Percentiles rank a stretch among this genome's conserved stretches.
Conservation (phyloP, 139 green algal genomes). For the Chlorella sp. region DNA sequence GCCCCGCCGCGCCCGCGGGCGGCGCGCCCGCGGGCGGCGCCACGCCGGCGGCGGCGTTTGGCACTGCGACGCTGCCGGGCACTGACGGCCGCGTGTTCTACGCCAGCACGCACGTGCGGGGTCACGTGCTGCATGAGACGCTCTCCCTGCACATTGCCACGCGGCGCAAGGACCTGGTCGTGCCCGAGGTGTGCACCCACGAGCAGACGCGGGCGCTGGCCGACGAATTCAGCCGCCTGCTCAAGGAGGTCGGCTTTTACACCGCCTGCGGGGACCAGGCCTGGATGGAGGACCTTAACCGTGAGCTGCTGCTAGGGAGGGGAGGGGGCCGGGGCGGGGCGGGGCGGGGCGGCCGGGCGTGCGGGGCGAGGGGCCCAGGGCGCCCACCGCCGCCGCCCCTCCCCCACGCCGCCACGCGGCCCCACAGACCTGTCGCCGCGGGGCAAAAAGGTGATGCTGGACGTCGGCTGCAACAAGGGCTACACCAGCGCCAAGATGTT, state of each 20-base stretch:
- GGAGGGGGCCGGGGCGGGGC: no score
- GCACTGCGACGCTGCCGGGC: no score
- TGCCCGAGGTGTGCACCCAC: background rate
- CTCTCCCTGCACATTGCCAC: no score
- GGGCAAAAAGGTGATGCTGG: background rate
- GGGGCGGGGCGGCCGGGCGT: background rate
- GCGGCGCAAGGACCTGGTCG: no score
- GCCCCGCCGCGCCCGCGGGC: no score
- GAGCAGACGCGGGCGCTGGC: background rate
- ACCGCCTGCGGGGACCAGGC: background rate
- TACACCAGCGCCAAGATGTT: conserved; percentile 33
- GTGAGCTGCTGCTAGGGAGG: background rate
- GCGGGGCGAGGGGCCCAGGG: background rate
- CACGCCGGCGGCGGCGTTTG: no score
- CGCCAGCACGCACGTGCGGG: no score
- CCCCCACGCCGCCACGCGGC: background rate
- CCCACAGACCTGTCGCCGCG: background rate
- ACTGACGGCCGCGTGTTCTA: no score
- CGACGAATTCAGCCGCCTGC: background rate
- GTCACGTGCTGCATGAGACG: no score
- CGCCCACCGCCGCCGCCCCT: background rate
- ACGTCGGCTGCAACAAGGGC: conserved; percentile 20
- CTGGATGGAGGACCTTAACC: background rate
- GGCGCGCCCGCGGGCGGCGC: no score
- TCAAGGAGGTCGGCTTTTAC: background rate